Base-by-base conservation (phyloP, 2,329 filamentous ascomycete genomes). In the Fusarium denticulatum region DNA sequence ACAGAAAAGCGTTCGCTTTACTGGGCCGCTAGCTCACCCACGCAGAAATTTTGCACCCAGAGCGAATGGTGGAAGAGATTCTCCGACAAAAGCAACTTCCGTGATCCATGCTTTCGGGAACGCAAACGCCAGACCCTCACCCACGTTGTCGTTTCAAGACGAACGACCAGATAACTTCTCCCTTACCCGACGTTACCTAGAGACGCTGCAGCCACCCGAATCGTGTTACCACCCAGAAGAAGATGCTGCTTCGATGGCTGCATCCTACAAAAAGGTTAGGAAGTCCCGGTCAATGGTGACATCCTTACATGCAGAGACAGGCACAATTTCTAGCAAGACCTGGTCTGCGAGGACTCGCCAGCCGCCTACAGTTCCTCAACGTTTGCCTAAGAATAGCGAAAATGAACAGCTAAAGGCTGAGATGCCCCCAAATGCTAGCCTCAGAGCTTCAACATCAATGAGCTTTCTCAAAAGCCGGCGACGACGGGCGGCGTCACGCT, bases 1-100 rank as follows among this genome's bases (percentile, higher is more conserved):
- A 13, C 85, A 86, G 64, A 86, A 87, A 62, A 91, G 90, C 73
- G 85, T 92, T 46, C 86, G 89, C 4, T 91, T 89, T 69, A 82
- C 86, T 5, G 82, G 80, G 2, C 81, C 81, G 5, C 77, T 76
- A 20, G 78, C 81, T 20, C 71, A 42, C 11, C 79, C 80, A 20
- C 77, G 76, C 57, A 76, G 79, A 60, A 71, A 66, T 10, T 58
- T 82, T 32, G 80, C 81, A 22, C 65, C 75, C 20, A 79, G 81
- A 49, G 80, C 80, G 22, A 79, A 72, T 22, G 71, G 72, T 40
- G 79, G 81, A 26, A 52, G 78, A 52, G 58, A 56, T 14, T 53
- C 57, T 36, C 69, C 71, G 15, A 64, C 52, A 30, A 67, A 61
- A 26, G 45, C 46, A 58, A 63, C 49, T 43, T 68, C 65, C 3